Base-by-base conservation (phyloP, 257 asterid genomes). In the Perilla frutescens region DNA sequence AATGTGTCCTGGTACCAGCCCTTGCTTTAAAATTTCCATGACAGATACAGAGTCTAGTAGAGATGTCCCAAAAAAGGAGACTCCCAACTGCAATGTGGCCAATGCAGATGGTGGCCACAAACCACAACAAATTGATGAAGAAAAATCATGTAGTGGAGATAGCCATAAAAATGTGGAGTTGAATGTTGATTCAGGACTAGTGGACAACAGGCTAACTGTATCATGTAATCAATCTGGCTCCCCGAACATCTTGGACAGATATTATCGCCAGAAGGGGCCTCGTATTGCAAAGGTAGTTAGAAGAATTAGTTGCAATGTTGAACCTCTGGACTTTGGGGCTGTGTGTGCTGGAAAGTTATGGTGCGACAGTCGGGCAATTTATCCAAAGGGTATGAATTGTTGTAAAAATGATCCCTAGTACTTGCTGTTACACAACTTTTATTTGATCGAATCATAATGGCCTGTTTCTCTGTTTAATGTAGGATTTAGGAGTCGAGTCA, bases 201-300 rank as follows among this genome's bases (percentile, higher is more conserved):
- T 58, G 75, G 96, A 84, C 36, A 79, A 74, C 72, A 56, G 68
- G 61, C 88, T 77, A 71, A 83, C 78, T 69, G 74, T 66, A 51
- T 76, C 93, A 36, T 86, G 84, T 73, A 86, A 73, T 61, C 81
- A 87, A 70, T 77, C 90, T 51, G 77, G 79, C 65, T 72, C 85
- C 47, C 91, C 66, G 61, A 92, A 77, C 79, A 84, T 81, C 71
- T 66, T 90, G 84, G 98, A 92, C 78, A 83, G 89, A 73, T 88
- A 77, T 77, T 82, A 72, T 78, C 96, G 98, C 71, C 97, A 89
- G 82, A 92, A 89, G 84, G 99, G 99, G 41, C 99, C 99, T 73
- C 98, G 99, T 62, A 92, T 95, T 70, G 99, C 99, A 7, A 95
- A 89, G 81, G 97, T 95, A 57, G 90, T 94, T 58, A 85, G 98